Conservation (phyloP, 139 green algal species). For the Mesotaenium endlicherianum region DNA sequence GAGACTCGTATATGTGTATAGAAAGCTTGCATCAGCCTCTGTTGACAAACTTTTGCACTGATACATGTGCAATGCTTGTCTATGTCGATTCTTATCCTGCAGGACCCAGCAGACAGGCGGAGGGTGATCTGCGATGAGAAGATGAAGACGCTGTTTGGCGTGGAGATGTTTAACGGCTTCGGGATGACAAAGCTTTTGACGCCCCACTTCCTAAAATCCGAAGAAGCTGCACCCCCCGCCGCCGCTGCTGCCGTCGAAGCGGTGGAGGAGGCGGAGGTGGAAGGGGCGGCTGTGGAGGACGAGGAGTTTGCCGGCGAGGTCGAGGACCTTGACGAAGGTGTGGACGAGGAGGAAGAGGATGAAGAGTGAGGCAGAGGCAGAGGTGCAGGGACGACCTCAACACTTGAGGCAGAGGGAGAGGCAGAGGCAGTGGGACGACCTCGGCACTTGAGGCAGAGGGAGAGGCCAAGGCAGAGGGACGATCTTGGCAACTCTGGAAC, state of each 20-base stretch:
- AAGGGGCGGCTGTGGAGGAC: neutral
- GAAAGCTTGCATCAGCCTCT: too few species aligned
- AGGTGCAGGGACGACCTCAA: neutral
- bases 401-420: too few species aligned
- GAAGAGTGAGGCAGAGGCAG: neutral
- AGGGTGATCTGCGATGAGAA: conserved; percentile 32
- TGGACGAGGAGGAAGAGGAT: neutral
- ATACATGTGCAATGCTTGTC: too few species aligned
- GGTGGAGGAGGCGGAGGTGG: neutral
- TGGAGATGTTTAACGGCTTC: conserved; percentile 46
- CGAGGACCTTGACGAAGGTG: neutral
- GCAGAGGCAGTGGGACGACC: too few species aligned
- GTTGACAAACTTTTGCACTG: too few species aligned
- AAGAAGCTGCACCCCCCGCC: too few species aligned
- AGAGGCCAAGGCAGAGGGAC: too few species aligned
- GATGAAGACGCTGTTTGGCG: conserved; percentile 46
- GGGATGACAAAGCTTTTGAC: conserved; percentile 49
- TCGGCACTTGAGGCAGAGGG: too few species aligned
- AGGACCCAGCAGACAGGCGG: conserved; percentile 50
- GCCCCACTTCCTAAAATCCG: conserved; percentile 39
- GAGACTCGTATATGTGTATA: too few species aligned
- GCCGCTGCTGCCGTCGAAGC: neutral
- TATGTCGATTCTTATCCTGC: too few species aligned
- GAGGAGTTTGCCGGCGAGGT: neutral
- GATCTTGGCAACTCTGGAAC: too few species aligned